phyloP scores from a whole-genome alignment of 108 stramenopile species.

The Craspedostauros australis region DNA sequence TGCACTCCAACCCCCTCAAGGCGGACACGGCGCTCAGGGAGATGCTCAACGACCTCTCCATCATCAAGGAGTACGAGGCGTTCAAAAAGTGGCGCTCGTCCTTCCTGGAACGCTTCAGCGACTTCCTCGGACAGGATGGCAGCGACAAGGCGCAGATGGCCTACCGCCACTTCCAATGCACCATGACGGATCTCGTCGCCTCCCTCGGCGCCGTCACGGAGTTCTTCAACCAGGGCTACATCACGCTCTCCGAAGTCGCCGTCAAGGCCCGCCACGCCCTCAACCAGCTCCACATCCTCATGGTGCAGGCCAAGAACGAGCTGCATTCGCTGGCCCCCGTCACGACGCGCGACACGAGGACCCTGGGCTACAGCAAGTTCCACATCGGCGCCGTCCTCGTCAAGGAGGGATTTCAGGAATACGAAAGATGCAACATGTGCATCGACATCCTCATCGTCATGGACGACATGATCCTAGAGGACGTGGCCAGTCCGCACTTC shows the following conservation, averaged over 20 bases:
- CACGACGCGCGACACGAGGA: no score
- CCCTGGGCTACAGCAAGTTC: conserved; percentile 11
- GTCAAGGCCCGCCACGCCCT: conserved; percentile 3
- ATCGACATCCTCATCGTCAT: conserved; percentile 5
- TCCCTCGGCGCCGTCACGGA: neutral
- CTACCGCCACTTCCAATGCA: neutral
- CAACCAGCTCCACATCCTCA: conserved; percentile 3
- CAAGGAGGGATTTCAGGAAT: conserved; percentile 2
- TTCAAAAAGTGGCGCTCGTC: neutral
- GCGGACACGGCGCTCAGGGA: conserved; percentile 9
- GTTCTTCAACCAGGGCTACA: conserved; percentile 2
- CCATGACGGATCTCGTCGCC: neutral
- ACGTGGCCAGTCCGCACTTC: conserved; percentile 18
- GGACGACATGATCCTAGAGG: neutral
- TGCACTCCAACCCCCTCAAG: conserved; percentile 16
- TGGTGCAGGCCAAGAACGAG: neutral
- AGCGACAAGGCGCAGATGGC: neutral
- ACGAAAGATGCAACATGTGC: conserved; percentile 5
- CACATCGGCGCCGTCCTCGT: conserved; percentile 16
- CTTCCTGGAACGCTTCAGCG: conserved; percentile 1
- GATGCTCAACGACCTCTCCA: conserved; percentile 5
- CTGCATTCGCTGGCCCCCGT: no score
- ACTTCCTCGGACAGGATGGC: conserved; percentile 5
- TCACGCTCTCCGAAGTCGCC: conserved; percentile 1
- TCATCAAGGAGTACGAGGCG: conserved; percentile 6